Evolutionary conservation across 73 alveolate species (phyloP).

Genomic region (Paramecium primaurelia): DNA sequence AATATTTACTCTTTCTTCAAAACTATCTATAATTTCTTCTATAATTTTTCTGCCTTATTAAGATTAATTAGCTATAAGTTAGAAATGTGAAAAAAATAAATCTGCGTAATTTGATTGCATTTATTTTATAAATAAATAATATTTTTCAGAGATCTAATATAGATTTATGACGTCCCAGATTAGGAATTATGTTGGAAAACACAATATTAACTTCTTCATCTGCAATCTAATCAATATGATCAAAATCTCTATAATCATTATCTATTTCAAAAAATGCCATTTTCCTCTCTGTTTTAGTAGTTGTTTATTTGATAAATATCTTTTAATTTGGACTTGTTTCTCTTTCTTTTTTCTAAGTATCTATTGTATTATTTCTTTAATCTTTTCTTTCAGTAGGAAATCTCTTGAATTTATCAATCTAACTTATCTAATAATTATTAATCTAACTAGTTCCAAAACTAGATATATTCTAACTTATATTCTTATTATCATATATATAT

Average conservation of each 20-base stretch:
- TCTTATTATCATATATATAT: background rate
- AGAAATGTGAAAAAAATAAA: background rate
- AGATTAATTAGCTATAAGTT: background rate
- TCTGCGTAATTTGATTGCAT: background rate
- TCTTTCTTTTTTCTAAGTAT: background rate
- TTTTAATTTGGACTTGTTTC: background rate
- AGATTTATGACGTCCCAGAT: background rate
- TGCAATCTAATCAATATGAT: conserved; percentile 30
- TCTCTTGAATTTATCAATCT: background rate
- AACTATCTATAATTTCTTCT: background rate
- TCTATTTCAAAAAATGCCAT: conserved; percentile 38
- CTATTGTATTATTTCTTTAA: background rate
- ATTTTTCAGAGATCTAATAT: background rate
- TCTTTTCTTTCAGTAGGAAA: conserved; percentile 24
- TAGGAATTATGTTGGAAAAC: background rate
- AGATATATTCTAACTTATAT: background rate
- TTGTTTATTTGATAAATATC: background rate
- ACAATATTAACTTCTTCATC: background rate
- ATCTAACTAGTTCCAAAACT: conserved; percentile 34
- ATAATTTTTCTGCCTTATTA: background rate
- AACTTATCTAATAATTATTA: conserved; percentile 2
- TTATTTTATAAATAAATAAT: background rate
- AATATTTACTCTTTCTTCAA: conserved; percentile 33
- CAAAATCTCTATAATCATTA: conserved; percentile 22
- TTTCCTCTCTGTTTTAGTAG: conserved; percentile 12